Base-by-base conservation (phyloP, 116 monocot genomes). In the Dioscorea cayenensis region DNA sequence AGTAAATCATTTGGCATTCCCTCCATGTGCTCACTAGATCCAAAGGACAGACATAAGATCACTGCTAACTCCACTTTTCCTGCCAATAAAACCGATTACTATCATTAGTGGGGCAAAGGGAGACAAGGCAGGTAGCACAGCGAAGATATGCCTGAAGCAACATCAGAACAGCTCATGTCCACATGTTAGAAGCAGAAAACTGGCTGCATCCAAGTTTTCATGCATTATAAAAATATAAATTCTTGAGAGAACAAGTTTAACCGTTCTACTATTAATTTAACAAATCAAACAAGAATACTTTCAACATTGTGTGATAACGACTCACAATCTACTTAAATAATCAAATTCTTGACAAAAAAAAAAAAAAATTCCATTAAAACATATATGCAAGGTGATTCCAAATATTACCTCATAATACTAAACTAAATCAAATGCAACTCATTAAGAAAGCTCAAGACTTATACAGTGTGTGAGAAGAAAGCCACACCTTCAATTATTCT, bases 1-100 rank as follows among this genome's bases (percentile, higher is more conserved):
- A 82, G 73, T 66, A 89, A 67, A 64, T 78, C 85, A 72, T 69
- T 36, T 48, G 79, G 76, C 5, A 85, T 83, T 9, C 49, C 60
- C 10, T 68, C 78, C 51, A 62, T 50, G 21, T 51, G 66, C 67
- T 78, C 76, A 67, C 66, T 83, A 73, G 62, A 8, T 66, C 68
- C 81, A 81, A 13, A 20, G 36, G 71, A 11, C 19, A 67, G 71
- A 49, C 85, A 83, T 49, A 89, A 71, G 66, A 89, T 83, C 28
- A 89, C 62, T 9, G 81, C 76, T 72, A 89, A 38, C 28, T 83
- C 79, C 66, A 64, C 70, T 64, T 85, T 74, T 50, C 83, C 89
- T 89, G 83, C 38, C n/a, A 83, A 80, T 21, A 69, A 37, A 69
- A 13, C 17, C 20, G 43, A 66, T 2, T 21, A 37, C 51, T 20